Evolutionary conservation across 2,329 filamentous ascomycete species (phyloP).

Genomic region (Aspergillus sp.): DNA sequence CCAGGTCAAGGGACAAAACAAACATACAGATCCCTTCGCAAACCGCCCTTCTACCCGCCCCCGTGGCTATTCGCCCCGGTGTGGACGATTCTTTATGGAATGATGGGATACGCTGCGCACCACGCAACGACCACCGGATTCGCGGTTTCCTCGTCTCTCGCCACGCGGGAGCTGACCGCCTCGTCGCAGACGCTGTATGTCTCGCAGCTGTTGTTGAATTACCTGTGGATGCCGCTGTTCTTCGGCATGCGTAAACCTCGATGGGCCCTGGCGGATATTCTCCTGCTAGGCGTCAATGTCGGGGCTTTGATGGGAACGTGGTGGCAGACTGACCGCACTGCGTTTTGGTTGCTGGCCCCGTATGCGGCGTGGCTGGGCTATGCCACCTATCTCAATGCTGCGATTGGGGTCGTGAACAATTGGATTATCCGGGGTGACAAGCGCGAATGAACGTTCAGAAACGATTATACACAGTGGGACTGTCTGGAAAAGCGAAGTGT

Average conservation of each 20-base stretch:
- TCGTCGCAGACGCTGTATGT: conserved; percentile 78
- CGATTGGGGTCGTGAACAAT: conserved; percentile 64
- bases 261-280: conserved; percentile 71
- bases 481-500: no score
- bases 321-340: conserved; percentile 68
- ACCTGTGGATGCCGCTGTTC: conserved; percentile 91
- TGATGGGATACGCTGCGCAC: conserved; percentile 89
- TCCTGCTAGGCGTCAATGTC: conserved; percentile 68
- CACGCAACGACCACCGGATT: conserved; percentile 67
- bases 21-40: conserved; percentile 37
- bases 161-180: conserved; percentile 58
- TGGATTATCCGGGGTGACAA: conserved; percentile 48
- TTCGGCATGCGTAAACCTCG: conserved; percentile 73
- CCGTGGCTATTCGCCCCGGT: conserved; percentile 58
- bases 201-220: conserved; percentile 78
- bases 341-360: conserved; percentile 72
- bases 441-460: conserved; percentile 3
- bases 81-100: conserved; percentile 58
- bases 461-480: no score
- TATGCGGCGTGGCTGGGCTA: conserved; percentile 86
- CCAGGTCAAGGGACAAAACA: conserved; percentile 32
- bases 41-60: conserved; percentile 55
- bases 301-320: conserved; percentile 74
- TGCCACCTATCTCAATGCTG: conserved; percentile 77
- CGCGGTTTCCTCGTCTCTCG: conserved; percentile 50